phyloP scores from a whole-genome alignment of 805 yeast genomes.

The Ogataea sp. region DNA sequence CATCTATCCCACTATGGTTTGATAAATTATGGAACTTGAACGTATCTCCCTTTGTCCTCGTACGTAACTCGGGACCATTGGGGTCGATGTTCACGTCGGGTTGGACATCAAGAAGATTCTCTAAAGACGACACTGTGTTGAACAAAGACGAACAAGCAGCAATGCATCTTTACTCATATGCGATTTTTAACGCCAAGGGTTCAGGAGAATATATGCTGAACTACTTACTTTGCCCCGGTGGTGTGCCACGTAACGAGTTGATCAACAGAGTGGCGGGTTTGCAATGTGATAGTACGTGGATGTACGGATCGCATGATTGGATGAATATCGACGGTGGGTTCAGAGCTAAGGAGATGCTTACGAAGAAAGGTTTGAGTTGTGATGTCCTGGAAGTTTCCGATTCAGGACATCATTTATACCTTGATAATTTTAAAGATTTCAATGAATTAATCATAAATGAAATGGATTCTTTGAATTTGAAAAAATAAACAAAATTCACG shows the following conservation, averaged over 20 bases:
- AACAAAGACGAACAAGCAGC: slow-evolving; percentile 34
- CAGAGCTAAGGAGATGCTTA: slow-evolving; percentile 28
- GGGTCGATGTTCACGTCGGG: slow-evolving; percentile 85
- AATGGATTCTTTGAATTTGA: slow-evolving; percentile 35
- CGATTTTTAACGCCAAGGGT: slow-evolving; percentile 78
- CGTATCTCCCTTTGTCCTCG: slow-evolving; percentile 77
- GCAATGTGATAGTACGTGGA: slow-evolving; percentile 65
- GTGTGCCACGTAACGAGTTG: slow-evolving; percentile 71
- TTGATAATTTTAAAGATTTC: slow-evolving; percentile 54
- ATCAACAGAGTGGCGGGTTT: slow-evolving; percentile 41
- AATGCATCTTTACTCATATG: slow-evolving; percentile 74
- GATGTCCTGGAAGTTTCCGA: slow-evolving; percentile 31
- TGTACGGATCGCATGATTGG: slow-evolving; percentile 75
- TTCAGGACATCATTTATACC: slow-evolving; percentile 74
- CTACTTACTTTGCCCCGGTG: slow-evolving; percentile 84
- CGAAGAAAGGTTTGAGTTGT: slow-evolving; percentile 16
- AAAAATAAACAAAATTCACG: no score
- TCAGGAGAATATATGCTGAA: slow-evolving; percentile 91
- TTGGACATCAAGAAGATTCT: slow-evolving; percentile 82
- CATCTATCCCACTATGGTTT: slow-evolving; percentile 68
- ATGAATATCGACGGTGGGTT: slow-evolving; percentile 48
- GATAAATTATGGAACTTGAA: slow-evolving; percentile 67
- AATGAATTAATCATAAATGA: slow-evolving; percentile 43
- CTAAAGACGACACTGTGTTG: slow-evolving; percentile 31
- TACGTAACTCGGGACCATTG: slow-evolving; percentile 67